phyloP scores from a whole-genome alignment of 345 rosid genomes.

The Dipteronia dyeriana region DNA sequence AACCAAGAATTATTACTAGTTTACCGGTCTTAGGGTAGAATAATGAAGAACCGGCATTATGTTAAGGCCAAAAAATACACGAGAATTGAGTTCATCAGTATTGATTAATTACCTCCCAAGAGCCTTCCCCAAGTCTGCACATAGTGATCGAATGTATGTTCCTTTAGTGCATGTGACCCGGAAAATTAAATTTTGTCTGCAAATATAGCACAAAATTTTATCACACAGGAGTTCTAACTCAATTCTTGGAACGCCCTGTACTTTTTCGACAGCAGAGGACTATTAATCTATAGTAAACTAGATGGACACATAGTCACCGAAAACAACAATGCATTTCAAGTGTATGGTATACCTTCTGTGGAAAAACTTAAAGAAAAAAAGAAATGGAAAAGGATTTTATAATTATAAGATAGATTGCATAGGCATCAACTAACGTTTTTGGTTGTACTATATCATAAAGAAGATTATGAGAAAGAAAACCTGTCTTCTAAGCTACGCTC shows the following conservation, averaged over 20 bases:
- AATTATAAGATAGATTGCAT: background rate
- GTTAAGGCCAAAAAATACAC: background rate
- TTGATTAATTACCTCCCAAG: slow-evolving; percentile 63
- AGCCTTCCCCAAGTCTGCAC: slow-evolving; percentile 93
- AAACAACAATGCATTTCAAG: slow-evolving; percentile 4
- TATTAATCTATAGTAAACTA: background rate
- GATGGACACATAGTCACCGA: background rate
- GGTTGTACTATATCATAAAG: background rate
- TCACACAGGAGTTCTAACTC: background rate
- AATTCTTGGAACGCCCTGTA: background rate
- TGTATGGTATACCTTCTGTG: background rate
- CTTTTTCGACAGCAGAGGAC: background rate
- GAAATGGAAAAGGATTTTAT: background rate
- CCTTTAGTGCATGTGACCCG: slow-evolving; percentile 89
- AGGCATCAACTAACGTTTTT: background rate
- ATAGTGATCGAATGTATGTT: slow-evolving; percentile 88
- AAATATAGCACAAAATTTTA: slow-evolving; percentile 18
- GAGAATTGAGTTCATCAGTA: slow-evolving; percentile 1
- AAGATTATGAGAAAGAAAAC: slow-evolving; percentile 25
- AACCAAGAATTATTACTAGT: background rate
- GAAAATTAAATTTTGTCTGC: slow-evolving; percentile 89
- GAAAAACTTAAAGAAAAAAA: background rate
- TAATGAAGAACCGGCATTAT: background rate
- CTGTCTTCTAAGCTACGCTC: slow-evolving; percentile 95
- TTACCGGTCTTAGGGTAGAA: background rate